Evolutionary conservation across 202 grass and related monocot species (phyloP), one percentile per base, ranked within the genome.

Genomic region (Zoysia matrella): DNA sequence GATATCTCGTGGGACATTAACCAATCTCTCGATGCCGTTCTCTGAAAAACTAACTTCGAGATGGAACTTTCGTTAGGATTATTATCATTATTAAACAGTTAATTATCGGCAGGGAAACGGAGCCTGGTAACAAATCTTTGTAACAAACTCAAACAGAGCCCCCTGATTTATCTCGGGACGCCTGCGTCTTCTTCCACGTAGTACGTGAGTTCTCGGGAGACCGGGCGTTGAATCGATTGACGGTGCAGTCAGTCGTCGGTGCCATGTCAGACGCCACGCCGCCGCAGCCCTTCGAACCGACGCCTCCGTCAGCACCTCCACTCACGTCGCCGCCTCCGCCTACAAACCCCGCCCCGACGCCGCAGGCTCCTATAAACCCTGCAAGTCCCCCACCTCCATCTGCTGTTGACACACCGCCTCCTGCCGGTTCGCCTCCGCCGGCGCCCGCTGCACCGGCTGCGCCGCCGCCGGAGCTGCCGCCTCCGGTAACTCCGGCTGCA

Each of bases 301-400:
- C 86, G 68, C 84, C 81, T 75, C 86, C 76, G 64, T 9, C 22
- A 22, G 22, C 16, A 72, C 1, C 85, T 6, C 80, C 85, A 0
- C 42, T 60, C 15, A 68, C 49, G 4, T 12, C 50, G 1, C 36
- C 47, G 8, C 48, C 75, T 67, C 40, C 22, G 22, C 22, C 47
- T 52, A 7, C 75, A 18, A 58, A 58, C n/a, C 1, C 61, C 51
- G 3, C 8, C 15, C 0, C 60, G 0, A 1, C 75, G 9, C 7
- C 56, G 30, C 55, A n/a, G 2, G 14, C 55, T 16, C 55, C 55
- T 58, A 58, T 58, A 16, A 58, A 18, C 18, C 55, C 55, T 6
- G 55, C n/a, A 16, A 14, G 22, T 22, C 22, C 54, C 16, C 6
- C 62, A 10, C 10, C 50, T 66, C 39, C 75, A n/a, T 30, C 49